Conservation (phyloP, 805 yeast genomes). For the Hanseniaspora pseudoguilliermondii region DNA sequence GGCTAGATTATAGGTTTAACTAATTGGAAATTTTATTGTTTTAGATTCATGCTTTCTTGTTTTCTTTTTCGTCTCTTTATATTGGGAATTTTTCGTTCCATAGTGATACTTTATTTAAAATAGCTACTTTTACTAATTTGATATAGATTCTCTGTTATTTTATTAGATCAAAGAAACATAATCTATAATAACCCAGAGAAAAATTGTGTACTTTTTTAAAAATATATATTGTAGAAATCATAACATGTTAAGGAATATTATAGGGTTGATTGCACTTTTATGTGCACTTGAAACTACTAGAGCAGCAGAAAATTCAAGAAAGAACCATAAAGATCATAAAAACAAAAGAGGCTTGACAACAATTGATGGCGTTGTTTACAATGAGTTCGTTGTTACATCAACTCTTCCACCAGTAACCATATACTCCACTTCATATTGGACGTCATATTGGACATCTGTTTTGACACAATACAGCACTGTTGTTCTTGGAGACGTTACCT, state of each 20-base stretch:
- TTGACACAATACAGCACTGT: slow-evolving; percentile 21
- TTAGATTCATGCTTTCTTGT: too few species aligned
- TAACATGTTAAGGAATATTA: background rate
- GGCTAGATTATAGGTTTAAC: too few species aligned
- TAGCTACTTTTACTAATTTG: too few species aligned
- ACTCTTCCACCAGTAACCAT: slow-evolving; percentile 27
- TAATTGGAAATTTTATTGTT: too few species aligned
- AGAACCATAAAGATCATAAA: slow-evolving; percentile 1
- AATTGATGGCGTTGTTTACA: slow-evolving; percentile 28
- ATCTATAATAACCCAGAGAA: slow-evolving; percentile 11
- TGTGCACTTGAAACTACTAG: slow-evolving; percentile 17
- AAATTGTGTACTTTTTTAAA: too few species aligned
- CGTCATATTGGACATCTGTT: slow-evolving; percentile 24
- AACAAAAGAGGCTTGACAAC: slow-evolving; percentile 20
- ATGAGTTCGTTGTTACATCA: slow-evolving; percentile 26
- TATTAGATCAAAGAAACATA: too few species aligned
- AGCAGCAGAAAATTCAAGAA: slow-evolving; percentile 13
- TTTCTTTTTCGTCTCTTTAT: too few species aligned
- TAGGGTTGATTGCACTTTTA: slow-evolving; percentile 13
- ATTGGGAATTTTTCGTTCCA: too few species aligned
- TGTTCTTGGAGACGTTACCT: slow-evolving; percentile 20
- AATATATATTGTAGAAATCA: too few species aligned
- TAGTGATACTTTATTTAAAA: too few species aligned
- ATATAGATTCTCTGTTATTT: too few species aligned
- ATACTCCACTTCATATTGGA: slow-evolving; percentile 20